Percentiles rank a stretch among this genome's conserved stretches.
Conservation (phyloP, 2,329 filamentous ascomycete species). For the Fusarium caatingaense region DNA sequence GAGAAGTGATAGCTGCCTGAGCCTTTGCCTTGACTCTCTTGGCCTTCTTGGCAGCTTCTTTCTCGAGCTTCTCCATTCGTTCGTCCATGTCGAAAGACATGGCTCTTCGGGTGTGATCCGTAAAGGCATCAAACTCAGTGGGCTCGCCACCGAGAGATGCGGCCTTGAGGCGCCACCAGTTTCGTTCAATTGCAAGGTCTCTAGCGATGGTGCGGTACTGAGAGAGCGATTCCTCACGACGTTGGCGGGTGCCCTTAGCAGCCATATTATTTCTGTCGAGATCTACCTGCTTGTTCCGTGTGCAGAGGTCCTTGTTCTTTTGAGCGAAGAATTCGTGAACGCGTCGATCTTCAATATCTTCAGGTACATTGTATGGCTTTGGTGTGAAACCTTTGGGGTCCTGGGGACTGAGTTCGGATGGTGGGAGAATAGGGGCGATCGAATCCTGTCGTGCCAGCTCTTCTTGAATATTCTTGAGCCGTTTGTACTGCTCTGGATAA, state of each 20-base stretch:
- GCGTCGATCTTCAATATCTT: not conserved
- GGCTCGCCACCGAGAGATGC: slow-evolving; percentile 41
- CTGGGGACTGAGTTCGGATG: slow-evolving; percentile 36
- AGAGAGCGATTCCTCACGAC: slow-evolving; percentile 46
- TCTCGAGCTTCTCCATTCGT: not conserved
- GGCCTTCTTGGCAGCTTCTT: not conserved
- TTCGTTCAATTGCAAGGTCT: slow-evolving; percentile 41
- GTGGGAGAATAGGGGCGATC: slow-evolving; percentile 47
- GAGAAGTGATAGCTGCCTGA: slow-evolving; percentile 9
- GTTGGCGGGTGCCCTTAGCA: slow-evolving; percentile 52
- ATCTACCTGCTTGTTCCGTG: slow-evolving; percentile 46
- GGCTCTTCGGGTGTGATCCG: not conserved
- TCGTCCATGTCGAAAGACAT: slow-evolving; percentile 38
- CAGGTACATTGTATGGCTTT: slow-evolving; percentile 22
- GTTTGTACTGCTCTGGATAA: not conserved
- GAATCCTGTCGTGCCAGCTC: slow-evolving; percentile 37
- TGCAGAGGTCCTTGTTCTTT: slow-evolving; percentile 26
- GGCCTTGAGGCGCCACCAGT: slow-evolving; percentile 47
- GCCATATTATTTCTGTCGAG: slow-evolving; percentile 53
- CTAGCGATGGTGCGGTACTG: slow-evolving; percentile 41
- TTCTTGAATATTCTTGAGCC: slow-evolving; percentile 29
- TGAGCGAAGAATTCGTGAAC: slow-evolving; percentile 14
- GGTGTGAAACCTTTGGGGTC: not conserved
- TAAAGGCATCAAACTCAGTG: slow-evolving; percentile 37
- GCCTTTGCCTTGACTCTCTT: not conserved